These are phyloP conservation scores for Centaurea solstitialis DNA, from an alignment of 129 eudicot species.

Conservation along the genomic window DNA sequence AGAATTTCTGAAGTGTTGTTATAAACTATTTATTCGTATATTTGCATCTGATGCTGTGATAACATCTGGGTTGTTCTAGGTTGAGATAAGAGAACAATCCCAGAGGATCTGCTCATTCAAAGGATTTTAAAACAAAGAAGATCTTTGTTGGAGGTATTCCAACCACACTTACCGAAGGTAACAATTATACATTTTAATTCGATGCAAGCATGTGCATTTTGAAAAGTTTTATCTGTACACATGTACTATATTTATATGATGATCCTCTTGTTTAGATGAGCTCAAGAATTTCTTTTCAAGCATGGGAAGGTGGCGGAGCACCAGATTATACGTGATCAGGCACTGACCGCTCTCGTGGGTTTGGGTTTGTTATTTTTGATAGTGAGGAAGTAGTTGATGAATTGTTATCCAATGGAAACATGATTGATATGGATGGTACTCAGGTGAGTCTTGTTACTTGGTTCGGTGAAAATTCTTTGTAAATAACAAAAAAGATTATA, in stretches of 20 bases:
- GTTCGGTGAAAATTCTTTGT: not conserved
- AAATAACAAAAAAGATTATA: not conserved
- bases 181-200: not conserved
- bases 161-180: conserved; percentile 78
- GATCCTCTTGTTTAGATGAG: conserved; percentile 48
- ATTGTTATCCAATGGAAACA: conserved; percentile 72
- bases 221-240: not conserved
- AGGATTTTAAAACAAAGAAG: conserved; percentile 89
- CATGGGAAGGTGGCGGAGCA: conserved; percentile 83
- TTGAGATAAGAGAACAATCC: conserved; percentile 97
- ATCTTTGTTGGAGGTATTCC: conserved; percentile 97
- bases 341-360: conserved; percentile 90
- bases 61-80: conserved; percentile 39
- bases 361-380: conserved; percentile 90
- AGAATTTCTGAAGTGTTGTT: not conserved
- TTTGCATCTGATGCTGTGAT: not conserved
- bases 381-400: conserved; percentile 78
- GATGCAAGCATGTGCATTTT: not conserved
- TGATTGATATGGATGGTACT: conserved; percentile 81
- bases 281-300: conserved; percentile 74
- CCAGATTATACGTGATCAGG: conserved; percentile 91
- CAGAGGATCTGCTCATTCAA: conserved; percentile 87
- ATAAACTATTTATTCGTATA: not conserved
- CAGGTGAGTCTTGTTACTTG: conserved; percentile 54
- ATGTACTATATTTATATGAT: not conserved